A percentile compares a stretch with the other conserved stretches of the same genome.
Evolutionary conservation across 192 early-diverging fungal genomes (phyloP).

Genomic region (Tieghemiomyces parasiticus): DNA sequence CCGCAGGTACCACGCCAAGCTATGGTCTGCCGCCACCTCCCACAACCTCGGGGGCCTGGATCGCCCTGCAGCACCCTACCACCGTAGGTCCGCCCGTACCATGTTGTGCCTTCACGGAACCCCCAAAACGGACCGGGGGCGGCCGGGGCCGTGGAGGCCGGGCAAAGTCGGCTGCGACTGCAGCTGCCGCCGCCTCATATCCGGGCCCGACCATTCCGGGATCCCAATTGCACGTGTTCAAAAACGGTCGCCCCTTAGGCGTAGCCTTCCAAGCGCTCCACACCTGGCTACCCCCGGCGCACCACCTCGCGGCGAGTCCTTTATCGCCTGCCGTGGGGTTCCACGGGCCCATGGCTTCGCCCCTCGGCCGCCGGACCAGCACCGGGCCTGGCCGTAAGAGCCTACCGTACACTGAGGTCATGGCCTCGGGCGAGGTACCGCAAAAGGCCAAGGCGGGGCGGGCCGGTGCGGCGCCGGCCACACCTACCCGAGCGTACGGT

Average conservation of each 20-base stretch:
- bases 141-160: neutral
- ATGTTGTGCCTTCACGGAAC: neutral
- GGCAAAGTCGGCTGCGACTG: neutral
- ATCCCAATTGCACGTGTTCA: slow-evolving; percentile 43
- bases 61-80: neutral
- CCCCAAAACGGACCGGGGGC: neutral
- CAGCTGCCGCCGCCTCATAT: neutral
- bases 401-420: too few species aligned
- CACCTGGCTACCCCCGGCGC: slow-evolving; percentile 15
- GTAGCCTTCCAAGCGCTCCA: slow-evolving; percentile 36
- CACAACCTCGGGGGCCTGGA: neutral
- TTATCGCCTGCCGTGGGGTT: too few species aligned
- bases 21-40: too few species aligned
- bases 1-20: neutral
- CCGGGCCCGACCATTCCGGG: slow-evolving; percentile 21
- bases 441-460: too few species aligned
- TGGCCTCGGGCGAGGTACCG: too few species aligned
- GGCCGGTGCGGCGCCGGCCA: too few species aligned
- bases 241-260: slow-evolving; percentile 44
- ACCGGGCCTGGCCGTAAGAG: too few species aligned
- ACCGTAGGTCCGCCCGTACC: neutral
- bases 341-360: too few species aligned
- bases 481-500: too few species aligned
- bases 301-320: too few species aligned
- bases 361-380: too few species aligned